Conservation (phyloP, 257 asterid genomes). For the Scutellaria minor region DNA sequence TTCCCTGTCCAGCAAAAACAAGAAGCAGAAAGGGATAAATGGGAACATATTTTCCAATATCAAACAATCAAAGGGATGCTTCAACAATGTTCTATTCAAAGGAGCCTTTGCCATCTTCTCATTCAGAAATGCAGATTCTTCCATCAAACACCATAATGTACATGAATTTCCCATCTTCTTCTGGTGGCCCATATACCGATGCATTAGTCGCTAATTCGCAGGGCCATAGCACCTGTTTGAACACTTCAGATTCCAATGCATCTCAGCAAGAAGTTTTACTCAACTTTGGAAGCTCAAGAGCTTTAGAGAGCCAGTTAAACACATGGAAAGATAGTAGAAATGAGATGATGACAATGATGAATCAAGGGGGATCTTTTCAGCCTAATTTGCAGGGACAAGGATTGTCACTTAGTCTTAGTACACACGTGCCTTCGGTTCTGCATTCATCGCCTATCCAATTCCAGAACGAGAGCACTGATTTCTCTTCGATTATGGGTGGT, state of each 20-base stretch:
- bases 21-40: conserved; percentile 30
- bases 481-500: conserved; percentile 47
- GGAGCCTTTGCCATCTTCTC: conserved; percentile 56
- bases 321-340: conserved; percentile 55
- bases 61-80: conserved; percentile 59
- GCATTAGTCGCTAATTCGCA: conserved; percentile 48
- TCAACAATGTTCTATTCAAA: conserved; percentile 59
- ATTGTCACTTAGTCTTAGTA: conserved; percentile 76
- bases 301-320: conserved; percentile 49
- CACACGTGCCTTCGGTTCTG: conserved; percentile 57
- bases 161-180: conserved; percentile 65
- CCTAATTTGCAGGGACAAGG: conserved; percentile 64
- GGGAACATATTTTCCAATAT: conserved; percentile 65
- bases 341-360: conserved; percentile 50
- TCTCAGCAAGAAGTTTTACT: conserved; percentile 53
- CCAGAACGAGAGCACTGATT: conserved; percentile 46
- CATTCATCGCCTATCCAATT: conserved; percentile 50
- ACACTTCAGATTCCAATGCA: conserved; percentile 47
- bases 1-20: conserved; percentile 27
- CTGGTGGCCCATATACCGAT: conserved; percentile 52
- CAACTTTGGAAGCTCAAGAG: conserved; percentile 51
- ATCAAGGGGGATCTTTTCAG: conserved; percentile 46
- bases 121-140: conserved; percentile 54
- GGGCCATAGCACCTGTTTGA: conserved; percentile 41
- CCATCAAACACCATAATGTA: conserved; percentile 56